These are phyloP conservation scores for Theobroma cacao DNA, from an alignment of 345 rosid genomes.

Conservation along the genomic window DNA sequence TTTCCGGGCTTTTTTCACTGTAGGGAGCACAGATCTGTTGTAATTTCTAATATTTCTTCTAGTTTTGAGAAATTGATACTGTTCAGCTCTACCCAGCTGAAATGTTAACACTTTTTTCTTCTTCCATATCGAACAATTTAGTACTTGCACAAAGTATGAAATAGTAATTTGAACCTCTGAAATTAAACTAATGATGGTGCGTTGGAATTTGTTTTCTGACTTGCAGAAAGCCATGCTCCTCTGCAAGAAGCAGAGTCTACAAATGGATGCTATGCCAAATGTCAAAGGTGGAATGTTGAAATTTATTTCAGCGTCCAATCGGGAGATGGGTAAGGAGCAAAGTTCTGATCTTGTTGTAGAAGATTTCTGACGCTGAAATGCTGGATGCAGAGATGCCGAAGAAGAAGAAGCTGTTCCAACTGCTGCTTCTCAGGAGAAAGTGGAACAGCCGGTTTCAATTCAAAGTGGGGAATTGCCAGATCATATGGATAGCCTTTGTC, in stretches of 20 bases:
- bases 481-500: not conserved
- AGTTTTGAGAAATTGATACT: not conserved
- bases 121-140: not conserved
- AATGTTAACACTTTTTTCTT: not conserved
- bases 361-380: conserved; percentile 27
- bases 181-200: not conserved
- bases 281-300: conserved; percentile 25
- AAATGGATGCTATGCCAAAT: conserved; percentile 34
- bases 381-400: conserved; percentile 6
- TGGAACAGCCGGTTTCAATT: conserved; percentile 19
- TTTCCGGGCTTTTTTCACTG: not conserved
- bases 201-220: not conserved
- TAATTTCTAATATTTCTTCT: not conserved
- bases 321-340: conserved; percentile 29
- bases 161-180: not conserved
- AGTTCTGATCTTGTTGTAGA: conserved; percentile 13
- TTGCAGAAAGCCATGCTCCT: conserved; percentile 78
- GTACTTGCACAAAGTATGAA: too few species aligned
- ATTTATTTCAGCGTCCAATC: conserved; percentile 26
- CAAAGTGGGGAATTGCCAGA: conserved; percentile 14
- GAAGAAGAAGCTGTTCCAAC: conserved; percentile 23
- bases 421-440: conserved; percentile 4
- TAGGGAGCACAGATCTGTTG: not conserved
- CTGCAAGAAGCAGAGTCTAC: conserved; percentile 70
- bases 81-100: not conserved